Conservation (phyloP, 169 alveolate genomes). For the Eimeria mitis region DNA sequence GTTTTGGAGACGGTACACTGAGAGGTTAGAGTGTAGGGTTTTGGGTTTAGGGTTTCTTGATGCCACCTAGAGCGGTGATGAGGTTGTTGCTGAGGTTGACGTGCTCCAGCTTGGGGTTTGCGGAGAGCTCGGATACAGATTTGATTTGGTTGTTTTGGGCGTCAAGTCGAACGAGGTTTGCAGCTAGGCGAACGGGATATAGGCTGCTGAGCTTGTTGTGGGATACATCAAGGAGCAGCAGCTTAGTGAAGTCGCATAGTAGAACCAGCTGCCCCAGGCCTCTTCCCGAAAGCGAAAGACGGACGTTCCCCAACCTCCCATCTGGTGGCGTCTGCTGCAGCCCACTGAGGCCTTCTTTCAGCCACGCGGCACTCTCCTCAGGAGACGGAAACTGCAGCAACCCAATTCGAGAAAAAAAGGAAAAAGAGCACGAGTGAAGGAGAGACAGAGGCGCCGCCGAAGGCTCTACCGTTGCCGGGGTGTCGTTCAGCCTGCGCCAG, state of each 20-base stretch:
- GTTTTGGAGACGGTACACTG: neutral
- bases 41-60: neutral
- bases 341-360: constrained; percentile 34
- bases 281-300: constrained; percentile 5
- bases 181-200: constrained; percentile 59
- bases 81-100: constrained; percentile 63
- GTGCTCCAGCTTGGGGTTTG: constrained; percentile 63
- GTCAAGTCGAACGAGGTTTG: constrained; percentile 34
- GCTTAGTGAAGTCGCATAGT: constrained; percentile 34
- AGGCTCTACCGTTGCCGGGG: neutral
- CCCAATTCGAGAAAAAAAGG: neutral
- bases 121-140: constrained; percentile 35
- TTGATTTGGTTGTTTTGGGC: constrained; percentile 56
- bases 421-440: neutral
- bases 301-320: constrained; percentile 16
- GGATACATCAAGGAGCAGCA: constrained; percentile 11
- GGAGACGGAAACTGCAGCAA: constrained; percentile 27
- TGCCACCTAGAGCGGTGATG: constrained; percentile 40
- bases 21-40: neutral
- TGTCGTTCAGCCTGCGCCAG: neutral
- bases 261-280: constrained; percentile 31
- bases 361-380: constrained; percentile 14
- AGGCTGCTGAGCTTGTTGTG: constrained; percentile 66
- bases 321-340: constrained; percentile 61
- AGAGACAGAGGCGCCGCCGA: neutral